phyloP scores from a whole-genome alignment of 352 stramenopile genomes.

The Globisporangium solare region DNA sequence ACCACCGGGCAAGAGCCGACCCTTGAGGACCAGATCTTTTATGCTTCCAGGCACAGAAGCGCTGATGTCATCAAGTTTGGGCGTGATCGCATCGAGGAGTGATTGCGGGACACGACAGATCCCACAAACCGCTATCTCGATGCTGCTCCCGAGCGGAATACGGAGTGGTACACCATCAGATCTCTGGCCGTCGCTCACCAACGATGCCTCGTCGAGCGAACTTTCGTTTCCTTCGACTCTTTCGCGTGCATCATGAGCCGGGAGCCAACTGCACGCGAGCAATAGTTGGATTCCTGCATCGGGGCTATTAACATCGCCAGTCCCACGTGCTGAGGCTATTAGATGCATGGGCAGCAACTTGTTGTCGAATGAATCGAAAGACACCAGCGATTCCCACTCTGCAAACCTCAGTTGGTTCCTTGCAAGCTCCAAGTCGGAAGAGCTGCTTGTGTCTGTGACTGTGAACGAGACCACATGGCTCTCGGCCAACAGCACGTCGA shows the following conservation, averaged over 20 bases:
- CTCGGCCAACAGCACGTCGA: background rate
- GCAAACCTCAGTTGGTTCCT: background rate
- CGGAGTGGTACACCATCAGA: background rate
- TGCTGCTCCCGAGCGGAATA: constrained; percentile 4
- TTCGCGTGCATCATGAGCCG: background rate
- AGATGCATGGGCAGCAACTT: too few relatives aligned
- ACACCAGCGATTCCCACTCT: background rate
- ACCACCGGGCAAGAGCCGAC: background rate
- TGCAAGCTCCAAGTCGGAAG: background rate
- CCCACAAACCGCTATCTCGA: constrained; percentile 1
- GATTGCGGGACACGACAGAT: constrained; percentile 1
- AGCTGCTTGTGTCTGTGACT: constrained; percentile 1
- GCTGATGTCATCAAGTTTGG: background rate
- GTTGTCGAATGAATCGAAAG: background rate
- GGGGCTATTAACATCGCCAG: too few relatives aligned
- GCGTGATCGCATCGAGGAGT: background rate
- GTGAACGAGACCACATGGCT: background rate
- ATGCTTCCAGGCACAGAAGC: background rate
- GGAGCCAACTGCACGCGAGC: constrained; percentile 3
- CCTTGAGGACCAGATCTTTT: constrained; percentile 1
- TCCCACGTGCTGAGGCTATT: too few relatives aligned
- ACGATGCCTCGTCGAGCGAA: background rate
- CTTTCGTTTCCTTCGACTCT: too few relatives aligned
- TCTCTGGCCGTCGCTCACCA: background rate
- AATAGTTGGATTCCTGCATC: background rate